Base-by-base conservation (phyloP, 768 basidiomycete species). In the Mycena sanguinolenta region DNA sequence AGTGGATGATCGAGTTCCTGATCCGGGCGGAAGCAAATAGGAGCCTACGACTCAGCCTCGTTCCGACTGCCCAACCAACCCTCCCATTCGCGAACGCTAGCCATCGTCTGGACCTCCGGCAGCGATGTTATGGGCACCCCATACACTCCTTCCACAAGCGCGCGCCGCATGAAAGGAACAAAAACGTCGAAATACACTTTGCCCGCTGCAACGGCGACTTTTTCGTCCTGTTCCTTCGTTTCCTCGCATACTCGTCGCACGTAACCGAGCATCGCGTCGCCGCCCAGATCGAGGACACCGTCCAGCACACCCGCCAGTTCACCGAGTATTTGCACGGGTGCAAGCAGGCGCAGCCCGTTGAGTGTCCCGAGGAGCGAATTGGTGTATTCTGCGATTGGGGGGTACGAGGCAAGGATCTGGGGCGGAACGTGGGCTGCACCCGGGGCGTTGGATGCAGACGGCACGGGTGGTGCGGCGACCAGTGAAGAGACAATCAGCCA, bases 341-440 rank as follows among this genome's bases (percentile, higher is more conserved):
- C 93, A 16, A 97, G 88, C 14, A 95, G 84, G 4, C 97, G 91
- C 25, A 98, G 82, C 3, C 90, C 86, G 78, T 98, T 98, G 52
- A 98, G 82, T 1, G 91, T 85, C 7, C 88, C 85, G 4, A 96
- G 83, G 27, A 95, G 80, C 4, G 89, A 86, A 75, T 98, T 98
- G 49, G 91, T 86, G 67, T 89, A 86, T 46, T 85, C 80, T 2
- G 95, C 96, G 2, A 97, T 83, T 0, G 93, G 91, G 3, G 94
- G 91, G 75, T 92, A 95, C 2, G 91, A 86, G 0, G 91, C 86
- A 42, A 97, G 82, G 52, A 90, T 80, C 32, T 90, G 87, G 0
- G 95, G 95, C 0, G 95, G 93, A 16, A 89, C 83, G 74, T 94
- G 90, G 10, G 88, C 81, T 17, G 85, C 81, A 30, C 78, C 77